These are phyloP conservation scores for Desmodesmus armatus DNA, from an alignment of 139 green algal species.

Conservation along the genomic window DNA sequence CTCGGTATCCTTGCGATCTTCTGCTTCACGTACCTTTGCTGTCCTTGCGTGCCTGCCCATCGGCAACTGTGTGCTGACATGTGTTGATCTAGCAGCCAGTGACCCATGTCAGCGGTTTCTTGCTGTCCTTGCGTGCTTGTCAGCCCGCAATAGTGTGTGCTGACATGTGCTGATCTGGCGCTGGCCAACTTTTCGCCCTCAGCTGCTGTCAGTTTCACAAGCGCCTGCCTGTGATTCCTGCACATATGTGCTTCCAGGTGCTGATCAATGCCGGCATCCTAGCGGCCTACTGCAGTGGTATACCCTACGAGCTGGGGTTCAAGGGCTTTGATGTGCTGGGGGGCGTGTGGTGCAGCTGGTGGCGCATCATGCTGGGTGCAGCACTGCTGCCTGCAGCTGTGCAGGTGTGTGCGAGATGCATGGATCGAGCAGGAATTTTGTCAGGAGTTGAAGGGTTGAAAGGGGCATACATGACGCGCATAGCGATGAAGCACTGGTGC, in stretches of 20 bases:
- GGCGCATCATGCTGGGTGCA: constrained; percentile 70
- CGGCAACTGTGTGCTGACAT: too few relatives aligned
- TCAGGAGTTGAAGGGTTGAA: not conserved
- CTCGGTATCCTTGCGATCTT: too few relatives aligned
- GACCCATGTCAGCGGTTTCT: not conserved
- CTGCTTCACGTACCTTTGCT: too few relatives aligned
- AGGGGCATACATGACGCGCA: not conserved
- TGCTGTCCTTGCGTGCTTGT: not conserved
- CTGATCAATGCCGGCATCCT: constrained; percentile 84
- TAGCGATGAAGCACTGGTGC: not conserved
- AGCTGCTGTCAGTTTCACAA: too few relatives aligned
- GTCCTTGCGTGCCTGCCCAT: too few relatives aligned
- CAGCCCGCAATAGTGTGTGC: not conserved
- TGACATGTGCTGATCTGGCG: not conserved
- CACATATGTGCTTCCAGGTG: constrained; percentile 55
- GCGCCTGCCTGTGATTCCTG: not conserved
- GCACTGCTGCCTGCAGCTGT: constrained; percentile 1
- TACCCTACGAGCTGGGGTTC: constrained; percentile 58
- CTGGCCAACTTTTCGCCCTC: too few relatives aligned
- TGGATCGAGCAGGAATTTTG: not conserved
- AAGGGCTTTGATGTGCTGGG: constrained; percentile 31
- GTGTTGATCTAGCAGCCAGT: not conserved
- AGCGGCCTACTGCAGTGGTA: constrained; percentile 61
- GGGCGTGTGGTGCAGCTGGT: constrained; percentile 34
- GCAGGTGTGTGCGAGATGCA: constrained; percentile 5